Evolutionary conservation across 116 monocot genomes (phyloP).

Genomic region (Posidonia oceanica): DNA sequence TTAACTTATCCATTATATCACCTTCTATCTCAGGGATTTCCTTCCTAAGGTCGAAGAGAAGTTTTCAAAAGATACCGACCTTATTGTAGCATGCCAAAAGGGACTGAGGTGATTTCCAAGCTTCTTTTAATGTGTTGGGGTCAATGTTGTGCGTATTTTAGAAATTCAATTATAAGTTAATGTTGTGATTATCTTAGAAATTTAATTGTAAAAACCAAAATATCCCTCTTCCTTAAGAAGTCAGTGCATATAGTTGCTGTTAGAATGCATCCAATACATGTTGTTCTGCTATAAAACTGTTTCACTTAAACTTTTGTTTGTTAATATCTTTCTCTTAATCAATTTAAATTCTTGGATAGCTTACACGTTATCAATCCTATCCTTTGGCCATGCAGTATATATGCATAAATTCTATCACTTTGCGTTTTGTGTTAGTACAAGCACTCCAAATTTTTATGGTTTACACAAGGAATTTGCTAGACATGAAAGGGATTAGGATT

Average conservation of each 20-base stretch:
- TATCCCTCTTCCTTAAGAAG: neutral
- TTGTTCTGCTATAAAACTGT: neutral
- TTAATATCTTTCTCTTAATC: neutral
- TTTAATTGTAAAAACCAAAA: neutral
- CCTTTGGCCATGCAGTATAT: too few relatives aligned
- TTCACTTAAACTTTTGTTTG: neutral
- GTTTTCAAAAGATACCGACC: conserved; percentile 70
- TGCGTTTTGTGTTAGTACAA: too few relatives aligned
- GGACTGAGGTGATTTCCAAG: conserved; percentile 46
- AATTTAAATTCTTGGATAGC: too few relatives aligned
- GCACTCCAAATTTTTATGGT: too few relatives aligned
- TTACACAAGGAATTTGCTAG: too few relatives aligned
- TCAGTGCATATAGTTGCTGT: neutral
- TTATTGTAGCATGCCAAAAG: conserved; percentile 87
- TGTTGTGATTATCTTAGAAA: neutral
- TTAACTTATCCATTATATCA: neutral
- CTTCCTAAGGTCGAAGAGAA: conserved; percentile 61
- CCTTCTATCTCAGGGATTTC: conserved; percentile 41
- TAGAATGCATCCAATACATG: neutral
- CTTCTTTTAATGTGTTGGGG: too few relatives aligned
- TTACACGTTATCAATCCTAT: too few relatives aligned
- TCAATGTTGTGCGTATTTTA: too few relatives aligned
- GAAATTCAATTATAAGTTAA: too few relatives aligned
- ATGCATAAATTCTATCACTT: too few relatives aligned
- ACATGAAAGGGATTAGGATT: too few relatives aligned